phyloP scores from a whole-genome alignment of 1,284 basidiomycete genomes.

The Boletus semigastroideus region DNA sequence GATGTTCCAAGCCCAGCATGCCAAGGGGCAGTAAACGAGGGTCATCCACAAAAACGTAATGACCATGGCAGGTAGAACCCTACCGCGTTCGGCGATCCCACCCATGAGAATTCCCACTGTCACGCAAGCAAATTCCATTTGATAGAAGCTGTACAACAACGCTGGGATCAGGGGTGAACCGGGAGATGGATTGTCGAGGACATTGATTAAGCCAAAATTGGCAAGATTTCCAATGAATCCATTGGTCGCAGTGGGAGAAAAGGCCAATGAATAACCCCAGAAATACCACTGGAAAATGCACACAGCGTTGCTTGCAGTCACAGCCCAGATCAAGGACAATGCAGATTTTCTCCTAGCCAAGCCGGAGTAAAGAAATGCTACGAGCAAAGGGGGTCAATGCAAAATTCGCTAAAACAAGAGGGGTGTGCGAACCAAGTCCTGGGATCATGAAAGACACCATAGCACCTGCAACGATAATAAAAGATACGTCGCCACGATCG shows the following conservation, averaged over 20 bases:
- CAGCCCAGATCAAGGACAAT: constrained; percentile 68
- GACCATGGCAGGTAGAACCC: constrained; percentile 85
- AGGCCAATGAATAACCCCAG: constrained; percentile 84
- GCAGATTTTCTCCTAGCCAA: constrained; percentile 76
- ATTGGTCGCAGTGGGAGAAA: constrained; percentile 73
- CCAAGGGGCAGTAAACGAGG: constrained; percentile 80
- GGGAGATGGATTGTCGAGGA: constrained; percentile 76
- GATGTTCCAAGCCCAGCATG: constrained; percentile 74
- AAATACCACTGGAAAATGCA: constrained; percentile 90
- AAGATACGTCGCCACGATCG: constrained; percentile 73
- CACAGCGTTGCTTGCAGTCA: constrained; percentile 70
- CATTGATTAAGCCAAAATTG: constrained; percentile 68
- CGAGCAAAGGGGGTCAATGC: constrained; percentile 7
- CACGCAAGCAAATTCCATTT: constrained; percentile 85
- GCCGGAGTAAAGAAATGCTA: constrained; percentile 87
- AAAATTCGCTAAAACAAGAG: neutral
- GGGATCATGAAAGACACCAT: constrained; percentile 84
- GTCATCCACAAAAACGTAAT: constrained; percentile 89
- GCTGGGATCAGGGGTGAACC: constrained; percentile 72
- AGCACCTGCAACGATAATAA: constrained; percentile 76
- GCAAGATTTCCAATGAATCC: constrained; percentile 80
- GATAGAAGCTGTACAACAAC: constrained; percentile 82
- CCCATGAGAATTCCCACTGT: constrained; percentile 76
- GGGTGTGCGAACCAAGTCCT: constrained; percentile 53
- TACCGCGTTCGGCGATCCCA: constrained; percentile 85